phyloP scores from a whole-genome alignment of 108 stramenopile species.

The Cyclotella cryptica region DNA sequence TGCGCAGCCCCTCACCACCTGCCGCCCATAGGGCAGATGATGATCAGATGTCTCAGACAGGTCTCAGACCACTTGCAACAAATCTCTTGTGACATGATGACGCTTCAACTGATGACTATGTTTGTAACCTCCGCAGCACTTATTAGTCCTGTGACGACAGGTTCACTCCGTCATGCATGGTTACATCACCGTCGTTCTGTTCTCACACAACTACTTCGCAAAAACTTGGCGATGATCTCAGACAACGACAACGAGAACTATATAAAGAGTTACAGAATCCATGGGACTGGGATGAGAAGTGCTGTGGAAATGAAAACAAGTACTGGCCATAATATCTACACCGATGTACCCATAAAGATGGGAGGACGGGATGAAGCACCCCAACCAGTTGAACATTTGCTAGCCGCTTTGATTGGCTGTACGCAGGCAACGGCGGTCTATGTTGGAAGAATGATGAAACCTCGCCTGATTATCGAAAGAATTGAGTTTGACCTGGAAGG shows the following conservation, averaged over 20 bases:
- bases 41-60: no score
- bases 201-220: not conserved
- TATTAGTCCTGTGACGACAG: no score
- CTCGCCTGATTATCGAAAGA: slow-evolving; percentile 57
- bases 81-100: no score
- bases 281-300: slow-evolving; percentile 54
- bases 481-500: slow-evolving; percentile 70
- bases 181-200: not conserved
- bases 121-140: no score
- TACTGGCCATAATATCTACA: slow-evolving; percentile 66
- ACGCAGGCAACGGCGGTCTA: slow-evolving; percentile 84
- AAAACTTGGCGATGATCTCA: not conserved
- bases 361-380: slow-evolving; percentile 72
- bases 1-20: no score
- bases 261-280: slow-evolving; percentile 55
- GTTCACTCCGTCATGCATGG: not conserved
- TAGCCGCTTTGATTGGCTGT: slow-evolving; percentile 81
- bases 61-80: no score
- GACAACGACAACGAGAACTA: slow-evolving; percentile 7
- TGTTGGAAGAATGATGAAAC: slow-evolving; percentile 73
- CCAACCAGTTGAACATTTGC: slow-evolving; percentile 80
- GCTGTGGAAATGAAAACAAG: slow-evolving; percentile 56
- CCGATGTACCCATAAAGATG: slow-evolving; percentile 82
- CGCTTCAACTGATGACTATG: no score
- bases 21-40: no score